Percentiles rank a stretch among this genome's conserved stretches.
These are phyloP conservation scores for Cyclotella choctawhatcheeana DNA, from an alignment of 108 stramenopile genomes.

Conservation along the genomic window DNA sequence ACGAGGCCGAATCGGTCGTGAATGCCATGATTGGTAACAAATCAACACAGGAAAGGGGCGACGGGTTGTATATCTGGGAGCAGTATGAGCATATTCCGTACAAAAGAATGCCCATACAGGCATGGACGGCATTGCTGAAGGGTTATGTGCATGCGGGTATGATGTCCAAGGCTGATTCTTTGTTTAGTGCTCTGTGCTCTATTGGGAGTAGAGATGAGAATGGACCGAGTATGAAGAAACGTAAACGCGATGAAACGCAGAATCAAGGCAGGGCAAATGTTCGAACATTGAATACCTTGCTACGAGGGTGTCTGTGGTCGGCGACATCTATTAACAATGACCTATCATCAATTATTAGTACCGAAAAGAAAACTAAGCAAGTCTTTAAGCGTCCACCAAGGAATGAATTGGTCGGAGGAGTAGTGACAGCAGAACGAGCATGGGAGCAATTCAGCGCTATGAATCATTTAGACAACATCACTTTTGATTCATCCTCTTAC, in stretches of 20 bases:
- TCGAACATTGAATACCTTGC: conserved; percentile 81
- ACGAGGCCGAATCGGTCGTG: conserved; percentile 40
- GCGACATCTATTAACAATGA: conserved; percentile 51
- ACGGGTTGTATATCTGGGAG: conserved; percentile 45
- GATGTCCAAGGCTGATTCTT: conserved; percentile 63
- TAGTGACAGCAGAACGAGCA: conserved; percentile 71
- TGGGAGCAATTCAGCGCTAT: conserved; percentile 57
- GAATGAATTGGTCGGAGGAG: conserved; percentile 66
- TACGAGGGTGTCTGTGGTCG: conserved; percentile 88
- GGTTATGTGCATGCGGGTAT: conserved; percentile 78
- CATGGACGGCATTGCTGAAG: conserved; percentile 81
- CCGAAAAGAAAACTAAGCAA: background rate
- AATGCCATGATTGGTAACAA: conserved; percentile 17
- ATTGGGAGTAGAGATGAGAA: conserved; percentile 14
- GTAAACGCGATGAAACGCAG: conserved; percentile 26
- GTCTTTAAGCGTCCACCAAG: background rate
- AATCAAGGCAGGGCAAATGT: conserved; percentile 64
- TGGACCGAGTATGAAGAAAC: conserved; percentile 9
- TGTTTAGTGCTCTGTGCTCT: conserved; percentile 64
- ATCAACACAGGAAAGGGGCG: background rate
- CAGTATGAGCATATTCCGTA: conserved; percentile 24
- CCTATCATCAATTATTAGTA: background rate
- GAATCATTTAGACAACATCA: background rate
- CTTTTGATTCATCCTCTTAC: conserved; percentile 80
- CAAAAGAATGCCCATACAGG: conserved; percentile 55